Evolutionary conservation across 164 flowering plant genomes (phyloP).

Genomic region (Tetracentron sinense): DNA sequence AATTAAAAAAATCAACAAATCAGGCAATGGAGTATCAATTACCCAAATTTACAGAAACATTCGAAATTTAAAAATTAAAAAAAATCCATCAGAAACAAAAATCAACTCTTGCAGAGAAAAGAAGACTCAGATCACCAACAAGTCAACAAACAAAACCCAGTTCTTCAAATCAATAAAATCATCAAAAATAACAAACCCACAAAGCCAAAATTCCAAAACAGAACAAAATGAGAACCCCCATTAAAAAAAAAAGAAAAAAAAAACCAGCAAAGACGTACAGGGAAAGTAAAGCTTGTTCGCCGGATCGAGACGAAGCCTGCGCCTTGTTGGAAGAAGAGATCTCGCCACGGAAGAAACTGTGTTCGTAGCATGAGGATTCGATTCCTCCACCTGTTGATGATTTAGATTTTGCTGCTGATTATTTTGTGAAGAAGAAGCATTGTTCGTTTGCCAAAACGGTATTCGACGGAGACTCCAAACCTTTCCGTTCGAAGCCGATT

Average conservation of each 20-base stretch:
- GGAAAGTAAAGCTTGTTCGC: conserved; percentile 78
- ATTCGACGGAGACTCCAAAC: conserved; percentile 60
- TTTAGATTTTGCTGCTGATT: conserved; percentile 9
- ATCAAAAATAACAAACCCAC: neutral
- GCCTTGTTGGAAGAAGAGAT: conserved; percentile 67
- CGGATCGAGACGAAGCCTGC: conserved; percentile 86
- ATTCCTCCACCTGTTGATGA: conserved; percentile 16
- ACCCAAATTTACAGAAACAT: neutral
- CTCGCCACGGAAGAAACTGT: conserved; percentile 77
- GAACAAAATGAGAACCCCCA: neutral
- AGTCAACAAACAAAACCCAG: neutral
- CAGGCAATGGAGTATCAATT: no score
- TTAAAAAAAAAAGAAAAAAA: neutral
- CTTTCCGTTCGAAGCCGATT: conserved; percentile 45
- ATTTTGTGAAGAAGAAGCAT: conserved; percentile 21
- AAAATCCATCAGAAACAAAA: neutral
- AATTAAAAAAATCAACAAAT: neutral
- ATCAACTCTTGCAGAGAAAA: neutral
- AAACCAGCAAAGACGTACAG: conserved; percentile 36
- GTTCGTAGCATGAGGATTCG: conserved; percentile 19
- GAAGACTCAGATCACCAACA: conserved; percentile 4
- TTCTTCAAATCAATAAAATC: neutral
- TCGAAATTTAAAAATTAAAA: neutral
- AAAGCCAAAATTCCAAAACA: neutral
- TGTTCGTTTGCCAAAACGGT: conserved; percentile 33